phyloP scores from a whole-genome alignment of 2,329 filamentous ascomycete genomes.

The Pseudogymnoascus sp. region DNA sequence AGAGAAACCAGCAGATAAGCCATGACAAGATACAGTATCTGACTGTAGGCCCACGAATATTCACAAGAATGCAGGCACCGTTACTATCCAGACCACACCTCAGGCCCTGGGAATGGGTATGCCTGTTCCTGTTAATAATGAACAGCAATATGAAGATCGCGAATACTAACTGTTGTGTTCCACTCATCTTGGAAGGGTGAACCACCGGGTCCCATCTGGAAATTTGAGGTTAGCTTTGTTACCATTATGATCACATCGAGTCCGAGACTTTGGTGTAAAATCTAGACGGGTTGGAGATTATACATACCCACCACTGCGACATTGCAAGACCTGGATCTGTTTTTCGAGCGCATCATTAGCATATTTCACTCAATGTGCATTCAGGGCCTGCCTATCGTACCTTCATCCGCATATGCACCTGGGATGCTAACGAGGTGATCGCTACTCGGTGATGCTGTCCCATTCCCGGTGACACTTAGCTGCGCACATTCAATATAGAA shows the following conservation, averaged over 20 bases:
- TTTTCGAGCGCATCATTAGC: background rate
- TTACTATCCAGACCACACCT: constrained; percentile 9
- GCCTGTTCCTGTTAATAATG: constrained; percentile 9
- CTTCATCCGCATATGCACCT: constrained; percentile 5
- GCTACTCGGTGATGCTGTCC: background rate
- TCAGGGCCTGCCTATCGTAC: background rate
- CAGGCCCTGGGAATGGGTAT: constrained; percentile 13
- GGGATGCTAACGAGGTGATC: constrained; percentile 12
- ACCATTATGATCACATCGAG: background rate
- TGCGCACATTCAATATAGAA: constrained; percentile 14
- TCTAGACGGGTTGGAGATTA: background rate
- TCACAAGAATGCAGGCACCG: background rate
- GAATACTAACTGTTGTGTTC: background rate
- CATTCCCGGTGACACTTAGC: constrained; percentile 8
- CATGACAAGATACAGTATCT: background rate
- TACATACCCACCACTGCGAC: constrained; percentile 9
- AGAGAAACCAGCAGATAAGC: background rate
- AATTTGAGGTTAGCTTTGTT: background rate
- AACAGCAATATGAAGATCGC: background rate
- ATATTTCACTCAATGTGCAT: background rate
- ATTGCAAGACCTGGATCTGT: constrained; percentile 13
- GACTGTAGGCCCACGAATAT: background rate
- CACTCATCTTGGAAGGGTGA: background rate
- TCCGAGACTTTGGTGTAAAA: constrained; percentile 6
- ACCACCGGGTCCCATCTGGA: background rate